Evolutionary conservation across 129 eudicot species (phyloP), one percentile per base, ranked within the genome.

Genomic region (Artemisia argyi): DNA sequence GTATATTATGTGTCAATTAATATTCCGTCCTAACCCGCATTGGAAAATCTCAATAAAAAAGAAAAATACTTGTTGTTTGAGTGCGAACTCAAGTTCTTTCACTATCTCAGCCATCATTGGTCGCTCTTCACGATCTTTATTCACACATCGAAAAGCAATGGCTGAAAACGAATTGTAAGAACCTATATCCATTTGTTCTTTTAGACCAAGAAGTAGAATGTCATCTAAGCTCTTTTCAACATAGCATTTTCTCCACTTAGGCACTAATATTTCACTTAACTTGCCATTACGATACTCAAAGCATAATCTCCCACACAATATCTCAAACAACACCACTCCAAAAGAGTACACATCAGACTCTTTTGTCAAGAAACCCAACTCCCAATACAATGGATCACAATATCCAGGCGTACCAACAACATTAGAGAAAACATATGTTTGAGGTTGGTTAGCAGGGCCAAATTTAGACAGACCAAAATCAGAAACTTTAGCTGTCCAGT

Each of bases 31-130:
- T 28, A 28, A 28, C 32, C 32, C 32, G 32, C 32, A 28, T 28
- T 28, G 32, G 32, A 28, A 28, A 28, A 28, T 28, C 32, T 28
- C 5, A 28, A 28, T 3, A 28, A 28, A 5, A 4, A 32, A 30
- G 3, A 5, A 32, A 0, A 32, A 5, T 32, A 35, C 42, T 35
- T 35, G 72, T 24, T 67, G 47, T 67, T 67, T 6, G 11, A 67
- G 72, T 14, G 60, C 72, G 26, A 6, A 48, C 60, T 49, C 60
- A 14, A 67, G 72, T 67, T 67, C 60, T 50, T 67, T 67, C 9
- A 49, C 72, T 1, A 67, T 67, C 44, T 67, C 60, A 7, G 11
- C 59, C 59, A 49, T 67, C 11, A n/a, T 13, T 44, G 72, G 72
- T 14, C 60, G 47, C 8, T 67, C 44, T 22, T 24, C 47, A 24